phyloP scores from a whole-genome alignment of 208 protist genomes.

The Wallacemonas sp. region DNA sequence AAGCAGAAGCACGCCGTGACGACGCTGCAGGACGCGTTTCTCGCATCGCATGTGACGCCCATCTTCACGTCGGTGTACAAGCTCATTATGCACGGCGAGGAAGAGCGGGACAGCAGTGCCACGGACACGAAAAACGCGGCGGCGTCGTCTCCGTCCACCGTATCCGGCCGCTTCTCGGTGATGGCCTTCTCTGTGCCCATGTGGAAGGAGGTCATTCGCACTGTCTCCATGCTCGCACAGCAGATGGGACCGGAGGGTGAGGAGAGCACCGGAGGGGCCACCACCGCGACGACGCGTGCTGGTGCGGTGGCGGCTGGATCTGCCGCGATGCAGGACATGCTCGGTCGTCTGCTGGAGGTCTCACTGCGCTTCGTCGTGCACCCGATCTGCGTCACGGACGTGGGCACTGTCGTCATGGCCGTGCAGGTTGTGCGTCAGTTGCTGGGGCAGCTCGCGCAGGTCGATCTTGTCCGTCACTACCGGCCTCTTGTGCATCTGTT shows the following conservation, averaged over 20 bases:
- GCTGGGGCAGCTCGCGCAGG: slow-evolving; percentile 22
- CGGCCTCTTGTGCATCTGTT: slow-evolving; percentile 70
- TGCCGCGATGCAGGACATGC: slow-evolving; percentile 38
- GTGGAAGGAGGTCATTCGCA: slow-evolving; percentile 88
- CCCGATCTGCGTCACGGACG: slow-evolving; percentile 71
- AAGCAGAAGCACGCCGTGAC: background rate
- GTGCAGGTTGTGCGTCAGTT: slow-evolving; percentile 21
- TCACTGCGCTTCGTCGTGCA: slow-evolving; percentile 79
- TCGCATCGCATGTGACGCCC: slow-evolving; percentile 54
- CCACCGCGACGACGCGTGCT: background rate
- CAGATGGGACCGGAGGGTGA: slow-evolving; percentile 15
- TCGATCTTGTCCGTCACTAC: slow-evolving; percentile 51
- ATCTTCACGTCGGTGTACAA: slow-evolving; percentile 75
- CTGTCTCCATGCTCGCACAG: slow-evolving; percentile 59
- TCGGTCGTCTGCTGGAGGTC: slow-evolving; percentile 75
- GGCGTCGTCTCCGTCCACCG: no score
- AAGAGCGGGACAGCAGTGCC: background rate
- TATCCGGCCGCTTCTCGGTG: slow-evolving; percentile 31
- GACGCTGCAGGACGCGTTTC: slow-evolving; percentile 57
- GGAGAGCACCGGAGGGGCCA: background rate
- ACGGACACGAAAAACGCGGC: background rate
- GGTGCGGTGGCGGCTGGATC: no score
- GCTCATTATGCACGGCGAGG: slow-evolving; percentile 56
- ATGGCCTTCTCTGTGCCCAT: slow-evolving; percentile 79
- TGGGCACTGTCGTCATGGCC: slow-evolving; percentile 17